These are phyloP conservation scores for Amanita rubescens DNA, from an alignment of 768 basidiomycete species.

Conservation along the genomic window DNA sequence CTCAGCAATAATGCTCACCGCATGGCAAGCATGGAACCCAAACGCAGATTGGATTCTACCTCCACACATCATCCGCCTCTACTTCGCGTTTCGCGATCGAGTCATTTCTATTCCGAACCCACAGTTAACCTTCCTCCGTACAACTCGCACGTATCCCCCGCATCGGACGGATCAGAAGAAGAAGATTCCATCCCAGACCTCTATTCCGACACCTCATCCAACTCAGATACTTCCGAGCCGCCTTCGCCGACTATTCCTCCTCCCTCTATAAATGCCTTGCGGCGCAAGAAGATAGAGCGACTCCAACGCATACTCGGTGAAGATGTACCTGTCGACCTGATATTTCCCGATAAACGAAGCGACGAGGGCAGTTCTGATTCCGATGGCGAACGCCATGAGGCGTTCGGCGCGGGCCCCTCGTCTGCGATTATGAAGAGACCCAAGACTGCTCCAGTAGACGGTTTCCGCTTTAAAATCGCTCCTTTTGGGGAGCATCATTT, in stretches of 20 bases:
- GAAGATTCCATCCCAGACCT: not conserved
- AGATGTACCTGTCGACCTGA: not conserved
- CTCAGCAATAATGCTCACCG: not conserved
- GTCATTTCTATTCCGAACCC: not conserved
- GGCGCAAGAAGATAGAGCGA: slow-evolving; percentile 5
- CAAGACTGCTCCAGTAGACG: not conserved
- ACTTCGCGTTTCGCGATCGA: not conserved
- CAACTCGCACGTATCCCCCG: not conserved
- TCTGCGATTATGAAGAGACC: not conserved
- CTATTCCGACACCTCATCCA: not conserved
- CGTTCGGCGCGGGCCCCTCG: not conserved
- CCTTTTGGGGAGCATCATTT: not conserved
- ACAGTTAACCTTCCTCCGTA: not conserved
- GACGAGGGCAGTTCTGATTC: not conserved
- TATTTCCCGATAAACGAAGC: not conserved
- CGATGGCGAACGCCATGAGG: not conserved
- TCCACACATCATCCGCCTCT: not conserved
- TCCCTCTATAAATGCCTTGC: not conserved
- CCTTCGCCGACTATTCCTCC: not conserved
- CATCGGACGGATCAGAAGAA: not conserved
- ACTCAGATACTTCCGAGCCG: not conserved
- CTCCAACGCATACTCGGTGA: slow-evolving; percentile 1
- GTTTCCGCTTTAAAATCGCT: not conserved
- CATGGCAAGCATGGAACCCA: not conserved
- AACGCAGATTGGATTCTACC: not conserved